A percentile compares a stretch with the other conserved stretches of the same genome.
These are phyloP conservation scores for Xylaria telfairii DNA, from an alignment of 495 filamentous ascomycete genomes.

Conservation along the genomic window DNA sequence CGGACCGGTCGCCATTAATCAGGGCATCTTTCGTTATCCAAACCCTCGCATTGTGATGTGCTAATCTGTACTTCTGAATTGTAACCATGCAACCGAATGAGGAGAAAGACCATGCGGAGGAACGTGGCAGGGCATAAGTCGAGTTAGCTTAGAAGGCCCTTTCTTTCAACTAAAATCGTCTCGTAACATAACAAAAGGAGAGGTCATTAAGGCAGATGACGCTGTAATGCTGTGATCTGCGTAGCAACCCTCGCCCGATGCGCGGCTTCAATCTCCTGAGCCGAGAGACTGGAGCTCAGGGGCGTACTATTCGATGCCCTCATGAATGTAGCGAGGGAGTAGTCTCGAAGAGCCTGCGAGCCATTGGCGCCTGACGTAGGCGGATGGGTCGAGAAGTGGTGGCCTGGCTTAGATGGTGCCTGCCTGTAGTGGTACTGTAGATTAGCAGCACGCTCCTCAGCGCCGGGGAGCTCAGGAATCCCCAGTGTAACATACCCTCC, in stretches of 20 bases:
- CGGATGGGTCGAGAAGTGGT: neutral
- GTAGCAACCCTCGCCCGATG: slow-evolving; percentile 3
- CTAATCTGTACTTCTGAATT: neutral
- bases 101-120: neutral
- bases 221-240: neutral
- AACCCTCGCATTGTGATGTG: neutral
- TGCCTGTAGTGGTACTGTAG: neutral
- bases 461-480: neutral
- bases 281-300: neutral
- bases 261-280: neutral
- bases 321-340: neutral
- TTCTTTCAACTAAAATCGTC: neutral
- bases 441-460: neutral
- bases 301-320: neutral
- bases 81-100: neutral
- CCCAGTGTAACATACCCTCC: slow-evolving; percentile 2
- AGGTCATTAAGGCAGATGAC: neutral
- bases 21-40: neutral
- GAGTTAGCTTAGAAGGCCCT: neutral
- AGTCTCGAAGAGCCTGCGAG: neutral
- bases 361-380: neutral
- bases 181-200: neutral
- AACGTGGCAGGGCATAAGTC: neutral
- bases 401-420: neutral
- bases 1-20: neutral